Base-by-base conservation (phyloP, 2,329 filamentous ascomycete genomes). In the Ascochyta koolunga region DNA sequence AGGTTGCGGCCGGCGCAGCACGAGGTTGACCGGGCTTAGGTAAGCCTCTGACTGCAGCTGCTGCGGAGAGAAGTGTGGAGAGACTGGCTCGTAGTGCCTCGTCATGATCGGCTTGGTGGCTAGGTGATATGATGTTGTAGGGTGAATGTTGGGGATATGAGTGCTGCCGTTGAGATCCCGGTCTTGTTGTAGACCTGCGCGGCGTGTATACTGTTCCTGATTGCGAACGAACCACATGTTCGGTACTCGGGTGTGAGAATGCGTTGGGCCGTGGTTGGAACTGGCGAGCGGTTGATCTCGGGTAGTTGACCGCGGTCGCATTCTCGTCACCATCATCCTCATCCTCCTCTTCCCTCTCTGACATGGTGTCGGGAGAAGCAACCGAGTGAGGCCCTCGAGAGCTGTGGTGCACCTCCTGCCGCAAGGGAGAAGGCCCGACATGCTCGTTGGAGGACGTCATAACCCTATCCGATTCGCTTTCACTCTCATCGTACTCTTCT, bases 61-160 rank as follows among this genome's bases (percentile, higher is more conserved):
- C 93, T 67, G 91, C 96, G n/a, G 93, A 97, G 11, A 99, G 84
- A 11, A 99, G 83, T 0, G 95, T 98, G 0, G 92, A 96, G n/a
- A 99, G 82, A 42, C 91, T 96, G 18, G 95, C 92, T 29, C 95
- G 88, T 10, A 99, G 82, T 2, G 92, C 95, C 25, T 92, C 95
- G 66, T 99, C 95, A 66, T 98, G 93, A 65, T 98, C 92, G 41
- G 90, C 88, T 64, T 91, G 90, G 65, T 90, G 86, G 3, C 86
- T 85, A 1, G 90, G 88, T 0, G 89, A 88, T 70, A 91, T 84
- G 71, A 89, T 85, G 72, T 87, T 89, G 70, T 83, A 85, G 9
- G 83, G 83, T 33, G 78, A 78, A 67, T 86, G 84, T 43, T 82
- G 79, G 13, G 73, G 69, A 47, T 73, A 76, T 15, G 72, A 78